A percentile compares a stretch with the other conserved stretches of the same genome.
These are phyloP conservation scores for Cucumis sativus DNA, from an alignment of 306 rosid species.

Conservation along the genomic window Cucumber_9930_V3 NC_026661.2:10904501-10905000, in stretches of 20 bases:
- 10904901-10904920: neutral
- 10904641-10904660: no score
- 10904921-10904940: neutral
- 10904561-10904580: no score
- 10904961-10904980: conserved; percentile 93
- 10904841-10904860: neutral
- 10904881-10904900: neutral
- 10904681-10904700: neutral
- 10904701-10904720: neutral
- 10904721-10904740: neutral
- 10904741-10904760: conserved; percentile 43
- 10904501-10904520: no score
- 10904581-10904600: no score
- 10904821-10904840: conserved; percentile 42
- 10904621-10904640: no score
- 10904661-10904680: no score
- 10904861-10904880: neutral
- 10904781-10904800: conserved; percentile 84
- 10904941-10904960: conserved; percentile 63
- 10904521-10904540: no score
- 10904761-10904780: conserved; percentile 96
- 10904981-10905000: conserved; percentile 80
- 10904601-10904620: no score
- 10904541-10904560: no score
- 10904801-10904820: conserved; percentile 44